Conservation (phyloP, 495 filamentous ascomycete genomes). For the Friedmanniomyces simplex region DNA sequence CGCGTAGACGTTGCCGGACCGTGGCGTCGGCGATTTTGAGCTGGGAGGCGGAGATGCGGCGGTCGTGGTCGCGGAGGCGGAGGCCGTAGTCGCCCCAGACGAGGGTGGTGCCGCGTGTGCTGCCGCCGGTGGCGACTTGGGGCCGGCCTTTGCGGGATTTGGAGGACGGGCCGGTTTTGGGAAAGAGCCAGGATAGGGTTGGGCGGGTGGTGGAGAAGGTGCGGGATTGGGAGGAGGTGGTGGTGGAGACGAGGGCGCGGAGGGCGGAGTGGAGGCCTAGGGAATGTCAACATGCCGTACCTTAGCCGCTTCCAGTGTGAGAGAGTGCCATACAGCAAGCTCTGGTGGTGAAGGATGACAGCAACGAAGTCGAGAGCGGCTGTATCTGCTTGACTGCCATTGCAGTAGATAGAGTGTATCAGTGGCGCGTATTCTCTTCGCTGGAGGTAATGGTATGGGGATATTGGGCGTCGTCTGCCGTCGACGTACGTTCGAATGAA, state of each 20-base stretch:
- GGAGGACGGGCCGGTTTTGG: slow-evolving; percentile 58
- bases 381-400: slow-evolving; percentile 2
- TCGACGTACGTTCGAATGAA: no score
- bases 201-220: slow-evolving; percentile 64
- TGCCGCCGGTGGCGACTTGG: slow-evolving; percentile 82
- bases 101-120: slow-evolving; percentile 83
- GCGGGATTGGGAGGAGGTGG: slow-evolving; percentile 30
- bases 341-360: slow-evolving; percentile 19
- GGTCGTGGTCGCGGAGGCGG: slow-evolving; percentile 87
- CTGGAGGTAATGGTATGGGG: no score
- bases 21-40: slow-evolving; percentile 85
- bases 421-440: slow-evolving; percentile 16
- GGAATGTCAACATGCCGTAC: neutral
- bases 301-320: neutral
- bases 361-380: slow-evolving; percentile 3
- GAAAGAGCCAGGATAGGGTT: slow-evolving; percentile 65
- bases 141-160: slow-evolving; percentile 88
- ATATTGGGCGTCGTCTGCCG: no score
- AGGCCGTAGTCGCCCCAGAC: slow-evolving; percentile 94
- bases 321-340: slow-evolving; percentile 23
- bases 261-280: slow-evolving; percentile 20
- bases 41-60: slow-evolving; percentile 75
- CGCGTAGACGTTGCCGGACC: slow-evolving; percentile 77
- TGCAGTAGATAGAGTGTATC: neutral
- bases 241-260: slow-evolving; percentile 17